phyloP scores from a whole-genome alignment of 768 basidiomycete species.

The Tulasnella sp. region DNA sequence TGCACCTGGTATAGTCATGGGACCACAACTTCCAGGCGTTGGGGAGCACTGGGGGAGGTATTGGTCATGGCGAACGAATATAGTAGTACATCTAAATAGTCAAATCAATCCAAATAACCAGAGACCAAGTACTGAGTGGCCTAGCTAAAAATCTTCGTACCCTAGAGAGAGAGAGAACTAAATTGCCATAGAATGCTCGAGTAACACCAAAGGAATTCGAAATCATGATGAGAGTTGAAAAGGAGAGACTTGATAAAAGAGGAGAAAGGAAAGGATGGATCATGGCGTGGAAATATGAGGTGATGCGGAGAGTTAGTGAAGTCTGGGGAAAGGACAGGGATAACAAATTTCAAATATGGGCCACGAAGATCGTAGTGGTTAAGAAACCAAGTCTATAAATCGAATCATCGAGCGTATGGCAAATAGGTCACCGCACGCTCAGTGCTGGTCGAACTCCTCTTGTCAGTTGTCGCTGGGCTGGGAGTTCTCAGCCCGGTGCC shows the following conservation, averaged over 20 bases:
- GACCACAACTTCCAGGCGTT: too few species aligned
- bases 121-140: neutral
- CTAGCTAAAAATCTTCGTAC: neutral
- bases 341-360: neutral
- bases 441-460: slow-evolving; percentile 8
- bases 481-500: neutral
- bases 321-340: neutral
- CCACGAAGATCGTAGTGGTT: neutral
- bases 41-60: neutral
- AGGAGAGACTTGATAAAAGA: neutral
- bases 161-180: neutral
- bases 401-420: slow-evolving; percentile 12
- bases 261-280: neutral
- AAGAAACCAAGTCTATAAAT: neutral
- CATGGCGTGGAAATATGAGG: neutral
- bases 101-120: neutral
- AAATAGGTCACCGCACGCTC: slow-evolving; percentile 20
- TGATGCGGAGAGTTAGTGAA: neutral
- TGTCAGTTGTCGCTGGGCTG: neutral
- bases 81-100: neutral
- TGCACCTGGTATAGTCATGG: neutral
- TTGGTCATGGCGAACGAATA: neutral
- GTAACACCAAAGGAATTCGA: neutral
- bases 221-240: neutral
- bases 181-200: neutral